Base-by-base conservation (phyloP, 2,329 filamentous ascomycete genomes). In the Ophiobolus disseminans region DNA sequence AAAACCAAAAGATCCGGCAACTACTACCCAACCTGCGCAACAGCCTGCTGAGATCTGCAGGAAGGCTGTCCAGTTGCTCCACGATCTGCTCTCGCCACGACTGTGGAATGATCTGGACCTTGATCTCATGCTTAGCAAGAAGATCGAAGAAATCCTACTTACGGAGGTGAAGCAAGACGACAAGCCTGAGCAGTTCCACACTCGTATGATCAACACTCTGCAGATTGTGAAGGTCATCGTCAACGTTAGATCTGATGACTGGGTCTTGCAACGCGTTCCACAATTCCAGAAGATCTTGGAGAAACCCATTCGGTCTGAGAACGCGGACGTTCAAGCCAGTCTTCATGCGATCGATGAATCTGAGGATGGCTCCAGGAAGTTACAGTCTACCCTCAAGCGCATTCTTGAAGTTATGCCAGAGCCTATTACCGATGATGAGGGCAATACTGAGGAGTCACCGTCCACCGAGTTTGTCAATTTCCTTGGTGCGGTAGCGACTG, bases 51-150 rank as follows among this genome's bases (percentile, higher is more conserved):
- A 97, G 48, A 87, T 96, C 60, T 89, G 91, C 72, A 90, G 88
- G 73, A 96, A 91, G 73, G 88, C 91, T 1, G 84, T 97, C 63
- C 80, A 86, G 16, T 80, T 97, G 40, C 80, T 99, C 16, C 85
- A 89, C 60, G 91, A 94, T 63, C 82, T 99, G 28, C 79, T 99
- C 19, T 91, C 93, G 49, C 87, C 90, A 13, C 86, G 88, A 28
- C 91, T 92, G 66, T 99, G 94, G 95, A 88, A 86, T 26, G 92
- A 97, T 65, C 79, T 97, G 25, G 91, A 97, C 40, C 82, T 97
- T 16, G 93, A 97, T 63, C 48, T 66, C 17, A 80, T 97, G 57
- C 94, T 97, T 63, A 88, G 89, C 3, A 95, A 94, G 63, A 88
- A 93, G 46, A 94, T 91, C 0, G 92, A 97, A 56, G 85, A 90